These are phyloP conservation scores for Ophiocordyceps sinensis DNA, from an alignment of 2,329 filamentous ascomycete species.

Conservation along the genomic window DNA sequence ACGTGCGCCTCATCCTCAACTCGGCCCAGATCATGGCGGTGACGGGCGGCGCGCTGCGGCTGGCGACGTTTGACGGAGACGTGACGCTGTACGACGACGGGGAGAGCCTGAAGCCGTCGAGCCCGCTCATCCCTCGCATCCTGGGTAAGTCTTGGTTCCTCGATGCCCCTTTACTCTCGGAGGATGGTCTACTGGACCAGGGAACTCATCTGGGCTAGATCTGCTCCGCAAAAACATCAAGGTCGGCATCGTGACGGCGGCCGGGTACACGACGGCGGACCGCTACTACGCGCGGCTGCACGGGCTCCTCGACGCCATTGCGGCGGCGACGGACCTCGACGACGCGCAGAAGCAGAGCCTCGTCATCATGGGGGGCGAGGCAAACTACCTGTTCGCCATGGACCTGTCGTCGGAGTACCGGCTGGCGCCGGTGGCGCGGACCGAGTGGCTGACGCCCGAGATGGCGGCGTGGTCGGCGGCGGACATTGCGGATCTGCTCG, in stretches of 20 bases:
- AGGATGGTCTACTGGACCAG: too few species aligned
- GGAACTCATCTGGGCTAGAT: conserved; percentile 20
- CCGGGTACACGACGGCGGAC: conserved; percentile 78
- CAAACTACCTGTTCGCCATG: conserved; percentile 87
- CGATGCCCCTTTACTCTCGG: not conserved
- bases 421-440: conserved; percentile 50
- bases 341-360: conserved; percentile 59
- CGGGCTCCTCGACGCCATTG: conserved; percentile 72
- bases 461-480: conserved; percentile 65
- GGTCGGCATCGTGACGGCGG: conserved; percentile 91
- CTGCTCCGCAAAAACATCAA: conserved; percentile 66
- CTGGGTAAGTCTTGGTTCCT: conserved; percentile 22
- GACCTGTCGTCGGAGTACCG: conserved; percentile 48
- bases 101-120: conserved; percentile 57
- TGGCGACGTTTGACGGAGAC: conserved; percentile 95
- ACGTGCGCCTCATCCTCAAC: conserved; percentile 84
- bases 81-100: conserved; percentile 93
- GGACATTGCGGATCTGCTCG: conserved; percentile 68
- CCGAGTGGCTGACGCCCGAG: conserved; percentile 61
- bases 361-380: conserved; percentile 88
- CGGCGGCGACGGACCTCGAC: conserved; percentile 42
- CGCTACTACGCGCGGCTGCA: conserved; percentile 79
- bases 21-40: conserved; percentile 89
- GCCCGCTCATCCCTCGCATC: conserved; percentile 58
- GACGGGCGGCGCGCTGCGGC: conserved; percentile 60